Evolutionary conservation across 177 flowering plant genomes (phyloP).

Genomic region (Vitis hybrid): DNA sequence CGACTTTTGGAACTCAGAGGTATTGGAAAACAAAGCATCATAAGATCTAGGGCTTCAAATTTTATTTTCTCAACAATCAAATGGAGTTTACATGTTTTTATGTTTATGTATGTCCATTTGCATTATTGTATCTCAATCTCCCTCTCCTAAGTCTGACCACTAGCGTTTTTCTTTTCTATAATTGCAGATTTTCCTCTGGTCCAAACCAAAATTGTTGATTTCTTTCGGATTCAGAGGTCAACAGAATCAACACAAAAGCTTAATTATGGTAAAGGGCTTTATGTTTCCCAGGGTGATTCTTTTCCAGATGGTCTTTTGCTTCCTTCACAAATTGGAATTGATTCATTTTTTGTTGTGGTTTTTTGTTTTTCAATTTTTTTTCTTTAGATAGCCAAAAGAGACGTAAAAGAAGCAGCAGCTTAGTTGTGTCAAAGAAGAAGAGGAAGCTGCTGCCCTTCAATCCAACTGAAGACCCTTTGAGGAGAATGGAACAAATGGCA

Average conservation of each 20-base stretch:
- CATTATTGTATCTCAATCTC: neutral
- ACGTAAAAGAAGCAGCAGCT: slow-evolving; percentile 41
- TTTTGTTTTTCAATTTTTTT: neutral
- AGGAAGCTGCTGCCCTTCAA: slow-evolving; percentile 70
- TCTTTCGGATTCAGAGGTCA: slow-evolving; percentile 72
- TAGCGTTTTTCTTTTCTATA: neutral
- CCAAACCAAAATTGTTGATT: slow-evolving; percentile 90
- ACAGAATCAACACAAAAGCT: slow-evolving; percentile 24
- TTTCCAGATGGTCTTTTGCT: neutral
- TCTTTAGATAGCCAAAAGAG: slow-evolving; percentile 46
- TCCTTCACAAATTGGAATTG: neutral
- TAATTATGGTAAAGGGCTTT: slow-evolving; percentile 38
- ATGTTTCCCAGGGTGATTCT: neutral
- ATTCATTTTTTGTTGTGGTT: neutral
- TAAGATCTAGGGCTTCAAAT: too few relatives aligned
- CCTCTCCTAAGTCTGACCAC: neutral
- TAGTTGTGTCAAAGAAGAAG: slow-evolving; percentile 64
- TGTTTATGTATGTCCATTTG: neutral
- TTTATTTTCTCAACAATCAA: too few relatives aligned
- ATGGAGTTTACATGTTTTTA: neutral
- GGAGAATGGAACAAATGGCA: slow-evolving; percentile 83
- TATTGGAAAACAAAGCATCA: too few relatives aligned
- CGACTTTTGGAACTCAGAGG: too few relatives aligned
- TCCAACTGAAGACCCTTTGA: slow-evolving; percentile 64
- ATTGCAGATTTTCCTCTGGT: slow-evolving; percentile 70